Evolutionary conservation across 2,329 filamentous ascomycete species (phyloP).

Genomic region (Fusarium piperis): DNA sequence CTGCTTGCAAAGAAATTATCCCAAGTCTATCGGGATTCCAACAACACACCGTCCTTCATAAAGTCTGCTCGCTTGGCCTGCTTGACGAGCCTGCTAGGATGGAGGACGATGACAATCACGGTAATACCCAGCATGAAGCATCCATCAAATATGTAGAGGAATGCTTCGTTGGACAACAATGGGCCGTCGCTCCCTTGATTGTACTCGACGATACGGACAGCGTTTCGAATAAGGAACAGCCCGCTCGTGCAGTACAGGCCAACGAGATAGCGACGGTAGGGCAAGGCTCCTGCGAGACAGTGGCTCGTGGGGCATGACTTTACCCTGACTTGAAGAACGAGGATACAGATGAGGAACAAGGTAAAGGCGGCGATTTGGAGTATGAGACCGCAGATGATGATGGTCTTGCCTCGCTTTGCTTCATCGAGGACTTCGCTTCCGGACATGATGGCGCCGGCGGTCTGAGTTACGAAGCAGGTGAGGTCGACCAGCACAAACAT

Average conservation of each 20-base stretch:
- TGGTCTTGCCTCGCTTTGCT: neutral
- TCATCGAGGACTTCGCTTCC: neutral
- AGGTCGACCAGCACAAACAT: conserved; percentile 5
- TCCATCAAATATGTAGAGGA: conserved; percentile 51
- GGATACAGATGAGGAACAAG: conserved; percentile 42
- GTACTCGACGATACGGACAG: conserved; percentile 62
- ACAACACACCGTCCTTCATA: neutral
- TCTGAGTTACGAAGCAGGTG: neutral
- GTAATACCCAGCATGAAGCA: conserved; percentile 40
- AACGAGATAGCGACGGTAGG: neutral
- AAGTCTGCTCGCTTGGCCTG: neutral
- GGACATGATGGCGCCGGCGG: conserved; percentile 7
- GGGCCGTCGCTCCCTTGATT: conserved; percentile 53
- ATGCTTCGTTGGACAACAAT: conserved; percentile 56
- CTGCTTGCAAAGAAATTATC: neutral
- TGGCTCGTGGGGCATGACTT: neutral
- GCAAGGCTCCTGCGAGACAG: neutral
- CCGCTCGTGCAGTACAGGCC: conserved; percentile 54
- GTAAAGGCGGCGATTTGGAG: conserved; percentile 3
- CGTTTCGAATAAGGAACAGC: conserved; percentile 58
- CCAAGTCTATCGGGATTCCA: neutral
- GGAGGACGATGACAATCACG: conserved; percentile 20
- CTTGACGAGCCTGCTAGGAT: conserved; percentile 15
- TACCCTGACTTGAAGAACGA: conserved; percentile 55
- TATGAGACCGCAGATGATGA: neutral